phyloP scores from a whole-genome alignment of 2,329 filamentous ascomycete genomes.

The Fusarium pilosicola region DNA sequence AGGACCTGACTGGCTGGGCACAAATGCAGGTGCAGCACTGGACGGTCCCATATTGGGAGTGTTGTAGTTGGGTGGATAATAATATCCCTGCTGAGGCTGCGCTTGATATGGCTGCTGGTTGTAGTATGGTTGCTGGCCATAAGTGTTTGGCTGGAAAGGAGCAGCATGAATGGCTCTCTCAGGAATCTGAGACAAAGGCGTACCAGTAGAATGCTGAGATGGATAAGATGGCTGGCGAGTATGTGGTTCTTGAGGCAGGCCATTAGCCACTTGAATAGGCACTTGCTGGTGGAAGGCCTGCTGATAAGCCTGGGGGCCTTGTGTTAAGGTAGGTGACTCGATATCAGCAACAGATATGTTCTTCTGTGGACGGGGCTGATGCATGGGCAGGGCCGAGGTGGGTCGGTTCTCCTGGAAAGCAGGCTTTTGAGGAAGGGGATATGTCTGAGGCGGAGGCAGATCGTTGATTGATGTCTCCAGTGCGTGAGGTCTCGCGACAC shows the following conservation, averaged over 20 bases:
- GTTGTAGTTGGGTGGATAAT: conserved; percentile 69
- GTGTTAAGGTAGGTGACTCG: conserved; percentile 76
- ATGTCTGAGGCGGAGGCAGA: conserved; percentile 65
- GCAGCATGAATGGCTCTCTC: conserved; percentile 91
- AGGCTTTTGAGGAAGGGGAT: conserved; percentile 68
- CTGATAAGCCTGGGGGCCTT: conserved; percentile 78
- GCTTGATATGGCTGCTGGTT: conserved; percentile 59
- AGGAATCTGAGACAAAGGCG: conserved; percentile 89
- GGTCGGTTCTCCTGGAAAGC: conserved; percentile 65
- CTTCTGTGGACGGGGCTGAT: conserved; percentile 95
- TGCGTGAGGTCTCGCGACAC: conserved; percentile 22
- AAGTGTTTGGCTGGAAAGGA: conserved; percentile 83
- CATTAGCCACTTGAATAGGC: conserved; percentile 75
- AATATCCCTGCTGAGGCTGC: conserved; percentile 68
- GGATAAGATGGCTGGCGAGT: conserved; percentile 75
- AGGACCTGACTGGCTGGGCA: conserved; percentile 62
- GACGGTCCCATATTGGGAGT: conserved; percentile 63
- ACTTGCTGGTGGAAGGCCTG: conserved; percentile 96
- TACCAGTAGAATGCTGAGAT: conserved; percentile 76
- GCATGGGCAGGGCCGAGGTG: conserved; percentile 73
- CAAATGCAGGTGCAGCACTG: conserved; percentile 64
- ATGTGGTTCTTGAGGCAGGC: conserved; percentile 69
- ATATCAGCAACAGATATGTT: conserved; percentile 92
- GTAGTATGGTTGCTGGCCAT: conserved; percentile 66
- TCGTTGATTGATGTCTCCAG: conserved; percentile 59